A percentile compares a stretch with the other conserved stretches of the same genome.
Evolutionary conservation across 192 early-diverging fungal species (phyloP).

Genomic region (Radiomyces spectabilis): DNA sequence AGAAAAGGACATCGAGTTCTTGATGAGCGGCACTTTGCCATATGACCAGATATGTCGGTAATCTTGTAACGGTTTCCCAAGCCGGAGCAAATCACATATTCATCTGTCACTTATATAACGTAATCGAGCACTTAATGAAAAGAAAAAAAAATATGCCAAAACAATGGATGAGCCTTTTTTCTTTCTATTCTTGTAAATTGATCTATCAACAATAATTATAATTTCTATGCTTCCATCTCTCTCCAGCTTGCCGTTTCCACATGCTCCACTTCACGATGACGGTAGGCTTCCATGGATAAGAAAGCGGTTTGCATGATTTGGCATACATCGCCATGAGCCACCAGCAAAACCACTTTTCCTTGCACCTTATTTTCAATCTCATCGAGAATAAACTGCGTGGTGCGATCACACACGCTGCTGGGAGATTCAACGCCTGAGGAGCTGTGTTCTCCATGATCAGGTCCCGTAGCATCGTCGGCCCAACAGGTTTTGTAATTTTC

Average conservation of each 20-base stretch:
- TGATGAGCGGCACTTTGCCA: constrained; percentile 6
- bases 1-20: constrained; percentile 21
- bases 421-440: constrained; percentile 12
- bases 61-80: too few relatives aligned
- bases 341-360: constrained; percentile 28
- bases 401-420: constrained; percentile 14
- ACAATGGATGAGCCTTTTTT: too few relatives aligned
- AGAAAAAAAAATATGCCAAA: too few relatives aligned
- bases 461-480: constrained; percentile 24
- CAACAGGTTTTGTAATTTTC: constrained; percentile 35
- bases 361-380: constrained; percentile 25
- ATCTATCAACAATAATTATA: too few relatives aligned
- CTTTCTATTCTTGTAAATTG: too few relatives aligned
- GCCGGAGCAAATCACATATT: too few relatives aligned
- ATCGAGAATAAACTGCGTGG: constrained; percentile 15
- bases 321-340: constrained; percentile 45
- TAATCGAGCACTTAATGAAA: too few relatives aligned
- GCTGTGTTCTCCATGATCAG: constrained; percentile 14
- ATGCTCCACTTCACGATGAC: constrained; percentile 38
- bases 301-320: constrained; percentile 44
- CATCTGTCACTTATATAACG: too few relatives aligned
- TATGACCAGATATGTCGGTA: constrained; percentile 23
- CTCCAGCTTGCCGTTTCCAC: constrained; percentile 41
- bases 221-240: constrained; percentile 10
- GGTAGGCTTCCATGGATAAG: constrained; percentile 26